Evolutionary conservation across 106 monocot genomes (phyloP).

Genomic region (Allium fistulosum): DNA sequence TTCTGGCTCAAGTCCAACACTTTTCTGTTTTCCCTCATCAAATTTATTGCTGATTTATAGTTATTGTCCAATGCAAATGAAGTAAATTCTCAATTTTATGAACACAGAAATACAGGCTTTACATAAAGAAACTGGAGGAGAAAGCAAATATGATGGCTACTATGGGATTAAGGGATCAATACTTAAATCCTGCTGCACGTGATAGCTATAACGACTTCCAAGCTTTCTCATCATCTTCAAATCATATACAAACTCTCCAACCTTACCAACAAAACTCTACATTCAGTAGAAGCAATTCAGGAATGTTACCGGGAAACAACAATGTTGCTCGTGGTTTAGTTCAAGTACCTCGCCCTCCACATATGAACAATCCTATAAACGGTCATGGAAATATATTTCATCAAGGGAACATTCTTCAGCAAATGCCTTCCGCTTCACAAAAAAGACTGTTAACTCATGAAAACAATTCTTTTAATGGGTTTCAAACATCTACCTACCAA

Average conservation of each 20-base stretch:
- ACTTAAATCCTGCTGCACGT: conserved; percentile 28
- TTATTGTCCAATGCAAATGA: too few relatives aligned
- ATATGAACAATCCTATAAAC: conserved; percentile 26
- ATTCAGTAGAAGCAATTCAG: conserved; percentile 22
- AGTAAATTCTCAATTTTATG: not conserved
- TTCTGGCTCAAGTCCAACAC: too few relatives aligned
- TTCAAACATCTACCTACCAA: too few relatives aligned
- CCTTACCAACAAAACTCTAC: conserved; percentile 29
- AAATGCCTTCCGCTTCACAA: conserved; percentile 21
- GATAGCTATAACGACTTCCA: conserved; percentile 33
- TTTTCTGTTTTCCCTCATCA: too few relatives aligned
- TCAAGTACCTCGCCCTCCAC: conserved; percentile 23
- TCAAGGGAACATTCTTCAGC: conserved; percentile 25
- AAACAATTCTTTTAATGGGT: conserved; percentile 16
- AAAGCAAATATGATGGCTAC: conserved; percentile 46
- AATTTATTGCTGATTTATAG: too few relatives aligned
- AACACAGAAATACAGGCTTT: conserved; percentile 80
- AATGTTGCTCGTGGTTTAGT: conserved; percentile 27
- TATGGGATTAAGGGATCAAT: conserved; percentile 44
- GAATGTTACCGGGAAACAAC: conserved; percentile 21
- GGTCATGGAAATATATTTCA: conserved; percentile 26
- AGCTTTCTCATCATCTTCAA: conserved; percentile 19
- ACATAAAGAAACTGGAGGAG: conserved; percentile 55
- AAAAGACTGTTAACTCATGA: conserved; percentile 17
- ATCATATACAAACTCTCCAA: not conserved